phyloP scores from a whole-genome alignment of 306 rosid species.

The Sechiopsis laciniata region DNA sequence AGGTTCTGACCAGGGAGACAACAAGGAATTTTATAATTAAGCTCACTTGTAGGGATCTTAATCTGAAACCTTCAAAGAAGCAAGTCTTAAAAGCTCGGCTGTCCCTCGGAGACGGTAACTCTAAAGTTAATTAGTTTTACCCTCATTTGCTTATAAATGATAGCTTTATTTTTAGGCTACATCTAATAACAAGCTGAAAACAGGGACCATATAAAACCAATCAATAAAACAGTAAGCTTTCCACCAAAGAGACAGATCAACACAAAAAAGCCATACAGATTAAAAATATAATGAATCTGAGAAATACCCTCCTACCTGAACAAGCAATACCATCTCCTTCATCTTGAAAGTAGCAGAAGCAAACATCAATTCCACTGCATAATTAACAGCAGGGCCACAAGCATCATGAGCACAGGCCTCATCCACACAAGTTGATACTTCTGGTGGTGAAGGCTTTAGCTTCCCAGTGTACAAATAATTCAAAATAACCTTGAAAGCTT shows the following conservation, averaged over 20 bases:
- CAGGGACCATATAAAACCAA: background rate
- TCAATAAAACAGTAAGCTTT: background rate
- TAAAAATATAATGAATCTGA: slow-evolving; percentile 2
- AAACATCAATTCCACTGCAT: slow-evolving; percentile 79
- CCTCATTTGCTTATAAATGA: no score
- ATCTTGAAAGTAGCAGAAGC: slow-evolving; percentile 77
- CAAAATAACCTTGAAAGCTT: slow-evolving; percentile 66
- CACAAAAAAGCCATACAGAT: background rate
- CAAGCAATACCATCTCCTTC: slow-evolving; percentile 70
- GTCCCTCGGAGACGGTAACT: no score
- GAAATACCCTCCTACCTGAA: slow-evolving; percentile 51
- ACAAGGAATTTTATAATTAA: no score
- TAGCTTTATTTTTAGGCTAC: background rate
- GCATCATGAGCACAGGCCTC: slow-evolving; percentile 69
- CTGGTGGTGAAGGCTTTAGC: slow-evolving; percentile 56
- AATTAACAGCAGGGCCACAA: slow-evolving; percentile 72
- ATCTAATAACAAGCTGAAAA: background rate
- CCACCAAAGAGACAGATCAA: background rate
- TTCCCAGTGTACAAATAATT: slow-evolving; percentile 78
- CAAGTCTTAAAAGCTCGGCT: no score
- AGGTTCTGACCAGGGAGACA: no score
- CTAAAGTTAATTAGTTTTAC: no score
- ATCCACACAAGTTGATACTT: slow-evolving; percentile 83
- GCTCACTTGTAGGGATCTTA: no score
- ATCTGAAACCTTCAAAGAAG: no score